Evolutionary conservation across 768 basidiomycete genomes (phyloP), one percentile per base, ranked within the genome.

Genomic region (Lyophyllum decastes): DNA sequence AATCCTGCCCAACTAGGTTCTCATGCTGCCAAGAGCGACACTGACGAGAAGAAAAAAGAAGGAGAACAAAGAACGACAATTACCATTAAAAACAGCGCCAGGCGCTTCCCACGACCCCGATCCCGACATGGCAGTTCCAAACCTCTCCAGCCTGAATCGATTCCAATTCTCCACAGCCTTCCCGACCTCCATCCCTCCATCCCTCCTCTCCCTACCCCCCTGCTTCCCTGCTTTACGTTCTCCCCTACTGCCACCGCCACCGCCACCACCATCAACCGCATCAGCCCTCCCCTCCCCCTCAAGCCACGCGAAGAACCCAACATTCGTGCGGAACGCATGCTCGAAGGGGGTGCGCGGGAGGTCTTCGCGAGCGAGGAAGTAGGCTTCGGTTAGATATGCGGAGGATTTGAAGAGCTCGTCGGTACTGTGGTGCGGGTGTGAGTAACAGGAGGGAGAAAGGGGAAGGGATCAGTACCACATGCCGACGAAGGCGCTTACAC

Each of bases 321-420:
- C 75, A 46, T 74, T 63, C 55, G 70, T 63, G 64, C 66, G 73
- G 64, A 92, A 91, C 11, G 90, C 90, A 62, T 86, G 76, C 65
- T 88, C 89, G 66, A 92, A 92, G 0, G 90, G 88, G 3, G 88
- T 78, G 26, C 77, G 76, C 48, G 81, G 82, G 12, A 82, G 81
- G 46, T 81, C 77, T 2, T 72, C 73, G 3, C 68, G 64, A 2
- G 76, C 71, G 27, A 79, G 73, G 40, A 79, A 71, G 64, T 84
- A 85, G 12, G 85, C 80, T 64, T 92, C 90, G 0, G 90, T 87
- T 55, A 92, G 78, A 62, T 88, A 91, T 6, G 87, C 85, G 11
- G 88, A 83, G 0, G 89, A 80, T 70, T 92, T 92, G 74, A 85
- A 83, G 40, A 91, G 80, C 65, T 92, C 90, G 65, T 92, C 90